Evolutionary conservation across 1,284 basidiomycete genomes (phyloP), one percentile per base, ranked within the genome.

Genomic region (Paramarasmius palmivorus): DNA sequence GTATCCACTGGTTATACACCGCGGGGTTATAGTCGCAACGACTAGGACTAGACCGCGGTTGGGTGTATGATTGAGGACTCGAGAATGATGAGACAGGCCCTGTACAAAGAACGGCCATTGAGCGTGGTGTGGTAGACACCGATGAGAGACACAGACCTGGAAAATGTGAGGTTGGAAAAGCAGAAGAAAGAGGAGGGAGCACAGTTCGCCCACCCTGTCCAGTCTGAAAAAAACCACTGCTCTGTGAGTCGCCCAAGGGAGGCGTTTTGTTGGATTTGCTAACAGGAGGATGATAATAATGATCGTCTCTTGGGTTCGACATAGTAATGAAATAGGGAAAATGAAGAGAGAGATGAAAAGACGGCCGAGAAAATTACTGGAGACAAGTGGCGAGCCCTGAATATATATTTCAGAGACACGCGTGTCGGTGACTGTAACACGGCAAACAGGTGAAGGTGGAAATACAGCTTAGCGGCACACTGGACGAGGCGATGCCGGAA

Each of bases 191-290:
- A 82, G 88, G 85, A 83, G 88, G 88, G 71, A 90, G 84, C 76
- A 86, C 81, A 77, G 84, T 83, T 82, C 86, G 85, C 87, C 86
- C 87, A 90, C 88, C 88, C 84, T 88, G 86, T 79, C 81, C 84
- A 76, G 78, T 78, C 73, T 77, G 77, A 71, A 83, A 88, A 79
- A 82, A 86, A 77, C 75, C 81, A 71, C 74, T 73, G 67, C 65
- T 71, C 71, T 82, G 79, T 68, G 77, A 66, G 70, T 84, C 83
- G 68, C 75, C 78, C 58, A 65, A 63, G 62, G 81, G 75, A 69
- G 84, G 77, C 69, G 77, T 79, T 77, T 77, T 80, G 73, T 81
- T 77, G 66, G 78, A 70, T 74, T 81, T 83, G 50, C 45, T 44
- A 48, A 40, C 29, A 50, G 49, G 32, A 73, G 65, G 72, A 68